Base-by-base conservation (phyloP, 2,329 filamentous ascomycete species). In the Conoideocrella luteorostrata region DNA sequence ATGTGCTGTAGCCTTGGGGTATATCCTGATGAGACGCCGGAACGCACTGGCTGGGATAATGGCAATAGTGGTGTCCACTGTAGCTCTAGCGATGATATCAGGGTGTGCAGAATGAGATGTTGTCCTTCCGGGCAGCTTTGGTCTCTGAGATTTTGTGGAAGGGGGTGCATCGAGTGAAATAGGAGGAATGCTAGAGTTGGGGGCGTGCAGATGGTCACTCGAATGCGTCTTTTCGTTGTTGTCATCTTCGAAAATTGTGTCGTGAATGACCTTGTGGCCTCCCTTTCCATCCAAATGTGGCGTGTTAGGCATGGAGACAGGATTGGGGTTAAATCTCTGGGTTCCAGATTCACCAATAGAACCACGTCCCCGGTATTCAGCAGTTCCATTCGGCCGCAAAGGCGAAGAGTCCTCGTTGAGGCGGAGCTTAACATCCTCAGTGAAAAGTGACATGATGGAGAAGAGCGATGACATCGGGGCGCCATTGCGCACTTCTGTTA, bases 381-480 rank as follows among this genome's bases (percentile, higher is more conserved):
- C 35, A 5, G 18, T 61, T 15, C 50, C 47, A 28, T 41, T 39
- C 12, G 55, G 42, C 13, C 48, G 47, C 7, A 56, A 39, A 2
- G 54, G 43, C 3, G 59, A 51, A 0, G 67, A 59, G n/a, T 83
- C 77, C 4, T 86, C 82, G n/a, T 84, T 80, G 1, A 83, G 78
- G 18, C 82, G 79, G 26, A 98, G 70, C 51, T 86, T 86, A 42
- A 98, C 82, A 56, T 96, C 90, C 62, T 98, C 93, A 3, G 93
- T 98, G 59, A 98, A 98, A 0, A 98, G 72, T 2, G 91, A 95
- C 66, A 98, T 80, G 52, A 98, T 95, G 1, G 93, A 97, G 64
- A 98, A 98, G 2, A 98, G 68, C 0, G 93, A 98, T 5, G 93
- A 98, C 91, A 98, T 96, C 1, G 94, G 91, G 1, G 93, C 90